Evolutionary conservation across 495 filamentous ascomycete species (phyloP), one percentile per base, ranked within the genome.

Genomic region (Entonaema liquescens): DNA sequence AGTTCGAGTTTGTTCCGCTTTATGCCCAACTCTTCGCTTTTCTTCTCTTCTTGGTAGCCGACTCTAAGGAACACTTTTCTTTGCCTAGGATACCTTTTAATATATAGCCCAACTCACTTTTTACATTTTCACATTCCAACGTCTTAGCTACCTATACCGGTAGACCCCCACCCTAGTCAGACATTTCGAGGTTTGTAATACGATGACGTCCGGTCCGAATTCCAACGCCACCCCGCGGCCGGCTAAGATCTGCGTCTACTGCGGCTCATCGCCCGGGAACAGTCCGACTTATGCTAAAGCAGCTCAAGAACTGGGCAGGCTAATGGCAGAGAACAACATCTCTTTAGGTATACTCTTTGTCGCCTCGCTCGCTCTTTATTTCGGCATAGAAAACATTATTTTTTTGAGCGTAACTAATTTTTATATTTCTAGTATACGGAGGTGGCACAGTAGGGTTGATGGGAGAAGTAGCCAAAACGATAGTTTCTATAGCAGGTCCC

Each of bases 361-460:
- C 26, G 3, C 29, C 4, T 33, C 33, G 0, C 6, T 33, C 15
- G 2, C 19, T 25, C n/a, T 21, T 1, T n/a, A 21, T 47, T 6
- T 33, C 6, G 11, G 4, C 2, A 9, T 19, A 47, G 19, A 47
- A 5, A 28, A 17, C 17, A 28, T n/a, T 13, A 28, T 11, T 35
- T 17, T 5, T 49, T 56, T 31, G 26, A 61, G 28, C 31, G 61
- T 49, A 8, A 59, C 67, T 75, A 62, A 77, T 40, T 5, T 44
- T 0, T 0, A 5, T 23, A 1, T 36, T 1, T 62, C 17, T 62
- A 85, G 92, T 98, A 59, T 99, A 97, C 79, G 95, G 95, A 74
- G 95, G 96, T 65, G 95, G 95, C 73, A 97, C 96, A 17, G 88
- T 91, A 6, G 95, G 95, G 7, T 84, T 99, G 23, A 99, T 99